phyloP scores from a whole-genome alignment of 257 asterid genomes.

The Primulina huaijiensis region DNA sequence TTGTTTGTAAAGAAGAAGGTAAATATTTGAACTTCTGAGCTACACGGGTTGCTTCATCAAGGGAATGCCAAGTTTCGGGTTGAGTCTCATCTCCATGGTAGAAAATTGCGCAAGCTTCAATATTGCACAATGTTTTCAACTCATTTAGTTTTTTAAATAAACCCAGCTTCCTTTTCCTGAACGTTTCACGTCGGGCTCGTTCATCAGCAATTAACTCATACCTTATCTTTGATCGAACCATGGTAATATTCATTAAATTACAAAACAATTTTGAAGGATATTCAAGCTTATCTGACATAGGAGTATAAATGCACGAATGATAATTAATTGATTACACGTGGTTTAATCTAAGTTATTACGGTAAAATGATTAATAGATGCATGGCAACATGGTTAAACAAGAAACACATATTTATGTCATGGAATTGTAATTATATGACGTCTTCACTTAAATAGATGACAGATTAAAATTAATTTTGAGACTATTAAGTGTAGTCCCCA shows the following conservation, averaged over 20 bases:
- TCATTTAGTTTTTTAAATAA: conserved; percentile 47
- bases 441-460: neutral
- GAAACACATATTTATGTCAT: neutral
- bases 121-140: conserved; percentile 38
- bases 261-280: conserved; percentile 26
- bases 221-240: conserved; percentile 52
- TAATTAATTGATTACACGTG: neutral
- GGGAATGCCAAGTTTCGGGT: conserved; percentile 46
- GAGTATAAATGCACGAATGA: neutral
- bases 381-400: neutral
- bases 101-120: conserved; percentile 47
- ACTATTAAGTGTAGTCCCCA: too few species aligned
- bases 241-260: conserved; percentile 32
- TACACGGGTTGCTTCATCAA: conserved; percentile 28
- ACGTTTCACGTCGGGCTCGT: conserved; percentile 41
- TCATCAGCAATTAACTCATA: conserved; percentile 49
- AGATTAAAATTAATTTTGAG: too few species aligned
- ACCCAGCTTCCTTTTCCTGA: conserved; percentile 40
- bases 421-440: neutral
- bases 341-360: neutral
- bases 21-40: conserved; percentile 36
- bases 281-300: conserved; percentile 16
- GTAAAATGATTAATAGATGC: too few species aligned
- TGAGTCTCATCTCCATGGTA: conserved; percentile 33
- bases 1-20: conserved; percentile 30